Evolutionary conservation across 495 filamentous ascomycete species (phyloP).

Genomic region (Trypethelium eluteriae): DNA sequence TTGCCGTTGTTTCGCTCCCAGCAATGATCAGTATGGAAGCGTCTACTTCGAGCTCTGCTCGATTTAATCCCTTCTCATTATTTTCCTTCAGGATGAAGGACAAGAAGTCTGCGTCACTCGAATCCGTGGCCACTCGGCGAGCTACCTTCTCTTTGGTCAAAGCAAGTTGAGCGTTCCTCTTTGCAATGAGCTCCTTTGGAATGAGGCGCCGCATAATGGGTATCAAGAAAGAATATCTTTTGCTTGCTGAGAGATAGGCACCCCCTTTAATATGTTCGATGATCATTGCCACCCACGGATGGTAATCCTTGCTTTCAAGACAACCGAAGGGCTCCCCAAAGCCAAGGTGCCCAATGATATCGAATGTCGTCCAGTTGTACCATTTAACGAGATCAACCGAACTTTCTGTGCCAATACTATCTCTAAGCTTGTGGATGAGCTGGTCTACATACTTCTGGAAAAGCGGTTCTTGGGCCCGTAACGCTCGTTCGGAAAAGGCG

Average conservation of each 20-base stretch:
- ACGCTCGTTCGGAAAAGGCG: conserved; percentile 31
- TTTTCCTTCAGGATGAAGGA: conserved; percentile 25
- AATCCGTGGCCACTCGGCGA: conserved; percentile 22
- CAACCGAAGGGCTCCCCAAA: conserved; percentile 37
- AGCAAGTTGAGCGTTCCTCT: conserved; percentile 19
- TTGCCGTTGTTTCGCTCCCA: conserved; percentile 33
- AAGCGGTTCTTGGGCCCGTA: conserved; percentile 32
- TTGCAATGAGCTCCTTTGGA: conserved; percentile 23
- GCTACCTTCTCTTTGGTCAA: conserved; percentile 28
- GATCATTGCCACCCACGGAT: conserved; percentile 32
- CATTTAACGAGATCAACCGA: conserved; percentile 31
- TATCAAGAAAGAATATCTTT: conserved; percentile 15
- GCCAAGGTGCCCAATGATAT: conserved; percentile 35
- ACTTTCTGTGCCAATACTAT: conserved; percentile 22
- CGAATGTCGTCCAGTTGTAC: conserved; percentile 34
- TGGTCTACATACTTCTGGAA: conserved; percentile 30
- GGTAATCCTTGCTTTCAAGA: conserved; percentile 25
- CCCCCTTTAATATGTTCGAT: conserved; percentile 31
- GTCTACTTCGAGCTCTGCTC: conserved; percentile 22
- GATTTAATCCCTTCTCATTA: neutral
- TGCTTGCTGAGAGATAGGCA: conserved; percentile 21
- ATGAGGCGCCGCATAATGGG: too few relatives aligned
- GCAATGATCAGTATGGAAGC: conserved; percentile 34
- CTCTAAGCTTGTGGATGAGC: conserved; percentile 27
- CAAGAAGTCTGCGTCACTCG: conserved; percentile 29